Evolutionary conservation across 495 filamentous ascomycete genomes (phyloP).

Genomic region (Hyphodiscus hymeniophilus): DNA sequence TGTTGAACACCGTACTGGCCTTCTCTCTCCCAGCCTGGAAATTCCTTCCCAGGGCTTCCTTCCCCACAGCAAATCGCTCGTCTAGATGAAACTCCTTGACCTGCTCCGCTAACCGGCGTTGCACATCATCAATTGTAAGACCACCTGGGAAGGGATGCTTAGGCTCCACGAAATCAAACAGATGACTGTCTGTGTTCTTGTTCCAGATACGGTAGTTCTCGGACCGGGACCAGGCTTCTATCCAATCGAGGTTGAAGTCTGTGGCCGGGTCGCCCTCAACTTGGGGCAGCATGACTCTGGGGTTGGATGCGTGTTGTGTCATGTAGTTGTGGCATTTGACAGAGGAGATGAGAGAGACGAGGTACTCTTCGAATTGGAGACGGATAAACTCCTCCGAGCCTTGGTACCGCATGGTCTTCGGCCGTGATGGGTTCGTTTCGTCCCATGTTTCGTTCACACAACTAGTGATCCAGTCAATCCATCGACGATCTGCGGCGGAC

Average conservation of each 20-base stretch:
- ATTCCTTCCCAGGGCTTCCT: conserved; percentile 70
- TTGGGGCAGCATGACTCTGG: conserved; percentile 49
- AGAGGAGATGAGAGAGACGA: conserved; percentile 78
- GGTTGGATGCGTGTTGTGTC: conserved; percentile 47
- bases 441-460: conserved; percentile 96
- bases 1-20: conserved; percentile 74
- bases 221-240: conserved; percentile 73
- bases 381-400: conserved; percentile 98
- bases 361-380: conserved; percentile 95
- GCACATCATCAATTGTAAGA: conserved; percentile 88
- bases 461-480: conserved; percentile 93
- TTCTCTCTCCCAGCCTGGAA: conserved; percentile 78
- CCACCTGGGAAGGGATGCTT: conserved; percentile 92
- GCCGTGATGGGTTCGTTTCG: conserved; percentile 75
- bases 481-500: conserved; percentile 80
- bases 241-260: conserved; percentile 73
- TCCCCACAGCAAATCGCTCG: conserved; percentile 67
- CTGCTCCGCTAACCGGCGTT: conserved; percentile 80
- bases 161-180: conserved; percentile 92
- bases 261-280: conserved; percentile 76
- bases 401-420: conserved; percentile 89
- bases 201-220: conserved; percentile 86
- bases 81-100: conserved; percentile 84
- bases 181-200: conserved; percentile 61
- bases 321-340: conserved; percentile 86